Percentiles rank a stretch among this genome's conserved stretches.
Conservation (phyloP, 495 filamentous ascomycete genomes). For the Penicillium egyptiacum region DNA sequence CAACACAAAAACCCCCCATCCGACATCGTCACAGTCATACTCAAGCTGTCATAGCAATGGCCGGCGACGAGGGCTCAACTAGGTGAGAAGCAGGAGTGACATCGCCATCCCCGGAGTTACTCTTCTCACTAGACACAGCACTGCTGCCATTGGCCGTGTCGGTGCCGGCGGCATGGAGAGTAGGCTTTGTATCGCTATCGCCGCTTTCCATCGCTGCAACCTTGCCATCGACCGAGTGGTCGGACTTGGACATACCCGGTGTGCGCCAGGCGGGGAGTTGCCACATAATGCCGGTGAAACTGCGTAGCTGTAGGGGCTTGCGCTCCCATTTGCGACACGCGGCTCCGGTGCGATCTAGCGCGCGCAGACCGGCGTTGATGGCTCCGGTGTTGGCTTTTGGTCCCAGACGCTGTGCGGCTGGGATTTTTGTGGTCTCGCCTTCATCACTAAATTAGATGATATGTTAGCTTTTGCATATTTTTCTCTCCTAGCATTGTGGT, state of each 20-base stretch:
- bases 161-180: conserved; percentile 65
- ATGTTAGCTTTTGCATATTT: conserved; percentile 18
- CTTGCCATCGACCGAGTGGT: conserved; percentile 45
- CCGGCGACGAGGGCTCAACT: conserved; percentile 47
- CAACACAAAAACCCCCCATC: neutral
- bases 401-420: conserved; percentile 73
- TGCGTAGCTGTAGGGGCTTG: conserved; percentile 79
- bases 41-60: conserved; percentile 28
- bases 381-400: conserved; percentile 97
- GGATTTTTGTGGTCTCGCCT: conserved; percentile 50
- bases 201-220: conserved; percentile 45
- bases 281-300: conserved; percentile 89
- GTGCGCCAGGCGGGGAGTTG: conserved; percentile 80
- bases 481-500: neutral
- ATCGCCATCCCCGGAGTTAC: conserved; percentile 59
- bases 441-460: conserved; percentile 52
- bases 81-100: conserved; percentile 42
- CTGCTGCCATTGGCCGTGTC: conserved; percentile 43
- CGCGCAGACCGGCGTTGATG: conserved; percentile 94
- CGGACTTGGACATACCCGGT: conserved; percentile 52
- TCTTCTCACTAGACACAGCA: conserved; percentile 64
- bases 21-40: conserved; percentile 7
- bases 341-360: conserved; percentile 84
- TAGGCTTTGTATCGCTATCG: conserved; percentile 75
- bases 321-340: conserved; percentile 90